These are phyloP conservation scores for Aspergillus novoparasiticus DNA, from an alignment of 2,329 filamentous ascomycete genomes.

Conservation along the genomic window DNA sequence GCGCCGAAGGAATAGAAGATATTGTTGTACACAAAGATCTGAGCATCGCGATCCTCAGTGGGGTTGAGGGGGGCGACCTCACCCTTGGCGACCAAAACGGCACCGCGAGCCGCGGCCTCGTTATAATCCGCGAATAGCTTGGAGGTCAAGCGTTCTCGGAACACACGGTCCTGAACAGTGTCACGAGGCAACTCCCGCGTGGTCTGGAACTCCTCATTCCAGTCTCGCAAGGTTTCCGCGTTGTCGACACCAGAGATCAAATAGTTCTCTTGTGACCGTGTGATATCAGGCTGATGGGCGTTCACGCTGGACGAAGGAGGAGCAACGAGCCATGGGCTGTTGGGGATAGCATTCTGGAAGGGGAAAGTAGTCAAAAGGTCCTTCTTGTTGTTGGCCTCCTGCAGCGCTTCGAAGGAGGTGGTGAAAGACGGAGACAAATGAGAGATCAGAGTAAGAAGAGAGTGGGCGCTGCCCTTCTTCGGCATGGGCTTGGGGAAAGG, in stretches of 20 bases:
- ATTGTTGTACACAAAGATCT: slow-evolving; percentile 99
- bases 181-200: slow-evolving; percentile 93
- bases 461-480: slow-evolving; percentile 80
- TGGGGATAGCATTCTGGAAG: slow-evolving; percentile 90
- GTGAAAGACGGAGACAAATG: slow-evolving; percentile 83
- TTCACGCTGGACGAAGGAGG: slow-evolving; percentile 62
- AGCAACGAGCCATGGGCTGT: slow-evolving; percentile 88
- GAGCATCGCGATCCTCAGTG: slow-evolving; percentile 86
- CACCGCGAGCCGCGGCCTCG: slow-evolving; percentile 88
- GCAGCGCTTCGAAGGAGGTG: slow-evolving; percentile 72
- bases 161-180: slow-evolving; percentile 91
- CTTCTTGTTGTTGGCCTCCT: slow-evolving; percentile 80
- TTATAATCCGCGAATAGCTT: slow-evolving; percentile 98
- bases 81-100: slow-evolving; percentile 86
- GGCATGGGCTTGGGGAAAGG: slow-evolving; percentile 77
- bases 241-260: slow-evolving; percentile 89
- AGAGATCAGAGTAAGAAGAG: slow-evolving; percentile 76
- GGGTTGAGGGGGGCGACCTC: slow-evolving; percentile 94
- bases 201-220: slow-evolving; percentile 99
- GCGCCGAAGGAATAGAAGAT: slow-evolving; percentile 99
- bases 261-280: slow-evolving; percentile 89
- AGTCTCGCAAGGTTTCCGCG: slow-evolving; percentile 90
- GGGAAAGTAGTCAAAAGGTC: slow-evolving; percentile 93
- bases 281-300: slow-evolving; percentile 78
- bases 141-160: slow-evolving; percentile 88